These are phyloP conservation scores for Malus fusca DNA, from an alignment of 306 rosid genomes.

Conservation along the genomic window DNA sequence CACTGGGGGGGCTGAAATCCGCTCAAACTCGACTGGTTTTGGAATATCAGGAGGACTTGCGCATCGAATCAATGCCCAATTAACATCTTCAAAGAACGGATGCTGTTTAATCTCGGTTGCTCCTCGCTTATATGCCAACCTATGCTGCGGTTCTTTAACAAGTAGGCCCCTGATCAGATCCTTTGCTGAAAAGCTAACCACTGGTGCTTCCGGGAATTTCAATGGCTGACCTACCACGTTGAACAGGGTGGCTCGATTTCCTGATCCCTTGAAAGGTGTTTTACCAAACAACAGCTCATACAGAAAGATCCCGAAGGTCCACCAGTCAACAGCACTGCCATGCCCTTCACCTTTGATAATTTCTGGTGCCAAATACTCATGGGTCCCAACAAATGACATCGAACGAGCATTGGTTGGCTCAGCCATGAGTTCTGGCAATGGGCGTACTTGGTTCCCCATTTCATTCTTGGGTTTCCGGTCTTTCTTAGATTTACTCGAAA, in stretches of 20 bases:
- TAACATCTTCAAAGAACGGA: conserved; percentile 47
- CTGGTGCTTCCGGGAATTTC: conserved; percentile 38
- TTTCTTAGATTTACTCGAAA: conserved; percentile 40
- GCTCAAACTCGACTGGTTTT: conserved; percentile 36
- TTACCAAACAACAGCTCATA: conserved; percentile 52
- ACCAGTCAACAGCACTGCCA: conserved; percentile 58
- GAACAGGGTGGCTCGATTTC: conserved; percentile 42
- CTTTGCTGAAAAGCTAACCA: conserved; percentile 40
- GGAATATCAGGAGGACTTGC: conserved; percentile 55
- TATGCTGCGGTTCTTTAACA: conserved; percentile 45
- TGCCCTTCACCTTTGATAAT: conserved; percentile 56
- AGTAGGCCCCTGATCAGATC: conserved; percentile 43
- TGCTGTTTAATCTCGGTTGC: conserved; percentile 52
- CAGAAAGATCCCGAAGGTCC: conserved; percentile 53
- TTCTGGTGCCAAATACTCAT: conserved; percentile 52
- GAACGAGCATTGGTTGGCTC: conserved; percentile 61
- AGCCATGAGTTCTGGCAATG: conserved; percentile 46
- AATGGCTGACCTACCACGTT: conserved; percentile 52
- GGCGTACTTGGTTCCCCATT: conserved; percentile 45
- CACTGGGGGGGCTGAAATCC: conserved; percentile 24
- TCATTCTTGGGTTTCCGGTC: conserved; percentile 44
- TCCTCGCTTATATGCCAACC: conserved; percentile 47
- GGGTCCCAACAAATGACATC: conserved; percentile 55
- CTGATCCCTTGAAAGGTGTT: conserved; percentile 57
- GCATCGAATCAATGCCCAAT: conserved; percentile 51